Evolutionary conservation across 768 basidiomycete species (phyloP).

Genomic region (Multifurca ochricompacta): DNA sequence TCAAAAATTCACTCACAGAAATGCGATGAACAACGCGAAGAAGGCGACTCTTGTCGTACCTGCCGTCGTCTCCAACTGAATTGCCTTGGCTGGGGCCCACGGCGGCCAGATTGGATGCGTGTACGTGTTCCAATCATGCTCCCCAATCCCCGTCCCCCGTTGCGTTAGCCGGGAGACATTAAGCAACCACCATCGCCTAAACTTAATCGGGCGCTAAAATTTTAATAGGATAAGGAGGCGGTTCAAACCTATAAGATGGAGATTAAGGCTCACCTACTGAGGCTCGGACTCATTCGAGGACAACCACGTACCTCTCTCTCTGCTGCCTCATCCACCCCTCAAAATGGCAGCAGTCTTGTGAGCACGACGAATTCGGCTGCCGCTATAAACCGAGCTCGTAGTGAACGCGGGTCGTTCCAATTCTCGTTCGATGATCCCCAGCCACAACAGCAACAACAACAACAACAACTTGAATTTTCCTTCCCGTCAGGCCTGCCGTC

Average conservation of each 20-base stretch:
- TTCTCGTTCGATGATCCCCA: slow-evolving; percentile 10
- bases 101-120: slow-evolving; percentile 85
- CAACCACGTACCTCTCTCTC: slow-evolving; percentile 58
- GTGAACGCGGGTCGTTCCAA: slow-evolving; percentile 13
- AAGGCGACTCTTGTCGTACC: slow-evolving; percentile 73
- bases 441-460: not conserved
- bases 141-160: slow-evolving; percentile 16
- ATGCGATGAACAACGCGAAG: slow-evolving; percentile 75
- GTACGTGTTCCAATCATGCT: slow-evolving; percentile 36
- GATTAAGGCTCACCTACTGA: slow-evolving; percentile 74
- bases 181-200: no score
- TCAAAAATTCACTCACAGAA: slow-evolving; percentile 49
- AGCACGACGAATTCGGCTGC: not conserved
- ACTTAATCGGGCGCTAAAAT: slow-evolving; percentile 19
- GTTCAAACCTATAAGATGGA: slow-evolving; percentile 78
- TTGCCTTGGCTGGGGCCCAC: slow-evolving; percentile 80
- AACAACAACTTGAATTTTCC: slow-evolving; percentile 8
- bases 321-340: slow-evolving; percentile 30
- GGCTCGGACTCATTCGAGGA: slow-evolving; percentile 73
- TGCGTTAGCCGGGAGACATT: no score
- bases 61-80: slow-evolving; percentile 74
- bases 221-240: slow-evolving; percentile 65
- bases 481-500: slow-evolving; percentile 18
- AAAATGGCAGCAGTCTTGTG: slow-evolving; percentile 15
- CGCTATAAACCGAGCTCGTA: not conserved